Base-by-base conservation (phyloP, 2,329 filamentous ascomycete species). In the Thelonectria blattea region DNA sequence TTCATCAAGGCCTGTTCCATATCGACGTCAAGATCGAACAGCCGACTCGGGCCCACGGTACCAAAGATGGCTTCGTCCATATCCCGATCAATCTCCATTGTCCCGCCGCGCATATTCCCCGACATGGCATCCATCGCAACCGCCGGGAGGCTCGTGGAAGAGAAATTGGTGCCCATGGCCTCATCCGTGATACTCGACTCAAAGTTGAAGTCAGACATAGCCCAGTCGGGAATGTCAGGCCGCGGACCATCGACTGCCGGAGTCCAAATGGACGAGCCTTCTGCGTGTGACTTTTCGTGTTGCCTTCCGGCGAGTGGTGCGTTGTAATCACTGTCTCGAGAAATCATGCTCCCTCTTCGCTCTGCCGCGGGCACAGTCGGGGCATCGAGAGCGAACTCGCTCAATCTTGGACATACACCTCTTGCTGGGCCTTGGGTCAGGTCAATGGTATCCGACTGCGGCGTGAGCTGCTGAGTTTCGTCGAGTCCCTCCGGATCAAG, bases 121-220 rank as follows among this genome's bases (percentile, higher is more conserved):
- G 39, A 32, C 5, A 20, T 57, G 8, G 49, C 63, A 14, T 51
- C 50, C 1, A 46, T 52, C 17, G 43, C 2, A 0, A 55, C n/a
- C 3, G 52, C n/a, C 0, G 52, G 14, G 11, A 65, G 15, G 1
- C 42, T 51, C 11, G 37, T 22, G 1, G 34, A 18, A 9, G 55
- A 20, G 5, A 46, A 43, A n/a, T 62, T 58, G 5, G 58, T 27
- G 2, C 56, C 43, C 11, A 60, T 53, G 0, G 50, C 43, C 17
- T 64, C 63, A 1, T 56, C 63, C 1, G 49, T 58, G 27, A 58
- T 52, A 14, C 62, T 27, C 1, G 62, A 52, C 32, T 66, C 62
- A 30, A 66, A 66, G 24, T 61, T 59, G 12, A 66, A 63, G 46
- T 66, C 64, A 7, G 63, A 56, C 64, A 66, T 65, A 20, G 62